phyloP scores from a whole-genome alignment of 805 yeast genomes.

The Monosporozyma servazzii region DNA sequence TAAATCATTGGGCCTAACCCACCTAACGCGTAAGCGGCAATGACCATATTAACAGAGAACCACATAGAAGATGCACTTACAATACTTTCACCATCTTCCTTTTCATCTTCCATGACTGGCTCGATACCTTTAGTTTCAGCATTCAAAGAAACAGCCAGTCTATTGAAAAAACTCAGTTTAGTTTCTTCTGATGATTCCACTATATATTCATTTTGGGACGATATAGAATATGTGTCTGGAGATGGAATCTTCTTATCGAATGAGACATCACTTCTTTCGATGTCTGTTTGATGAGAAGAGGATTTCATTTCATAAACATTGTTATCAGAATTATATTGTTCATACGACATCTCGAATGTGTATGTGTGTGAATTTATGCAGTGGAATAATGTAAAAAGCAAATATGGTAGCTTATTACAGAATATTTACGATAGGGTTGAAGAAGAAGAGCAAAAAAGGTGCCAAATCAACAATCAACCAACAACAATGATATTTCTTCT shows the following conservation, averaged over 20 bases:
- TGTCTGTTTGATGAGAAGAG: background rate
- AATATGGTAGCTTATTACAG: background rate
- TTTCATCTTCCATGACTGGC: constrained; percentile 65
- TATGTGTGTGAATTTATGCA: background rate
- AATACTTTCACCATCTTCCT: constrained; percentile 52
- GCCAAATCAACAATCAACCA: too few relatives aligned
- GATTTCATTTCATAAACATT: constrained; percentile 2
- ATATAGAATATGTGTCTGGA: constrained; percentile 17
- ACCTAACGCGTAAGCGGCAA: constrained; percentile 77
- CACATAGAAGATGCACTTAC: constrained; percentile 78
- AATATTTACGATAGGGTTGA: too few relatives aligned
- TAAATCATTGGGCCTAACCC: constrained; percentile 56
- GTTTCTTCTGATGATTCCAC: constrained; percentile 13
- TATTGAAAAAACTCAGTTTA: constrained; percentile 15
- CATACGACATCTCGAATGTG: background rate
- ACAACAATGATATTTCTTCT: too few relatives aligned
- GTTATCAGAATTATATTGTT: background rate
- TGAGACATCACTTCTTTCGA: background rate
- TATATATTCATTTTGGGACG: constrained; percentile 4
- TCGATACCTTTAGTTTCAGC: constrained; percentile 74
- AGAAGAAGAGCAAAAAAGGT: too few relatives aligned
- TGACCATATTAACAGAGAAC: constrained; percentile 82
- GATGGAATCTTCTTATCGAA: constrained; percentile 47
- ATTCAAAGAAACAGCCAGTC: constrained; percentile 19
- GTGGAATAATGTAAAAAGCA: background rate